A percentile compares a stretch with the other conserved stretches of the same genome.
phyloP scores from a whole-genome alignment of 2,329 filamentous ascomycete species.

The Balansia obtecta region DNA sequence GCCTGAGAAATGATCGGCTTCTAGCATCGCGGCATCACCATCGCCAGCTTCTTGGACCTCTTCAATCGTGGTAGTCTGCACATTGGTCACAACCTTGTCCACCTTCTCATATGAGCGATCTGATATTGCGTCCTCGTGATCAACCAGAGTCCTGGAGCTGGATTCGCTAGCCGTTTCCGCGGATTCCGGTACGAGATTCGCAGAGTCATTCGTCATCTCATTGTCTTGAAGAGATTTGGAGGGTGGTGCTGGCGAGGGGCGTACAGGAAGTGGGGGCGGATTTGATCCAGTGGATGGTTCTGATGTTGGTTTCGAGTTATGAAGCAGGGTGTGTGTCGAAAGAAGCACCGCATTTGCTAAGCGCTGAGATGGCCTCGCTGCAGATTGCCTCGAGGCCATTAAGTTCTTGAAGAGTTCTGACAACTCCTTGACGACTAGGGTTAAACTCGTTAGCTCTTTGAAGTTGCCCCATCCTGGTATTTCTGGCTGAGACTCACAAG shows the following conservation, averaged over 20 bases:
- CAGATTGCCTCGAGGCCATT: slow-evolving; percentile 46
- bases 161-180: slow-evolving; percentile 31
- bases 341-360: slow-evolving; percentile 71
- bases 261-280: slow-evolving; percentile 38
- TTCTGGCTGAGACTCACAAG: slow-evolving; percentile 45
- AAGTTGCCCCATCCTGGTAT: not conserved
- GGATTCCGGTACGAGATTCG: slow-evolving; percentile 17
- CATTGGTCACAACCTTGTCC: slow-evolving; percentile 10
- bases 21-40: slow-evolving; percentile 3
- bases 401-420: slow-evolving; percentile 58
- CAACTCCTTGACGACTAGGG: slow-evolving; percentile 61
- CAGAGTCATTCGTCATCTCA: slow-evolving; percentile 21
- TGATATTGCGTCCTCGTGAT: slow-evolving; percentile 25
- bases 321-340: slow-evolving; percentile 28
- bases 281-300: slow-evolving; percentile 13
- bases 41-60: slow-evolving; percentile 5
- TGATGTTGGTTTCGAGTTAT: slow-evolving; percentile 16
- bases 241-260: slow-evolving; percentile 30
- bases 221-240: slow-evolving; percentile 17
- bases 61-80: slow-evolving; percentile 6
- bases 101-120: slow-evolving; percentile 24
- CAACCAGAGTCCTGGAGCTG: slow-evolving; percentile 41
- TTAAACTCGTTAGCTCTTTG: slow-evolving; percentile 25
- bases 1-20: not conserved
- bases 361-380: slow-evolving; percentile 60